phyloP scores from a whole-genome alignment of 2,329 filamentous ascomycete species.

The Stachybotrys chartarum region DNA sequence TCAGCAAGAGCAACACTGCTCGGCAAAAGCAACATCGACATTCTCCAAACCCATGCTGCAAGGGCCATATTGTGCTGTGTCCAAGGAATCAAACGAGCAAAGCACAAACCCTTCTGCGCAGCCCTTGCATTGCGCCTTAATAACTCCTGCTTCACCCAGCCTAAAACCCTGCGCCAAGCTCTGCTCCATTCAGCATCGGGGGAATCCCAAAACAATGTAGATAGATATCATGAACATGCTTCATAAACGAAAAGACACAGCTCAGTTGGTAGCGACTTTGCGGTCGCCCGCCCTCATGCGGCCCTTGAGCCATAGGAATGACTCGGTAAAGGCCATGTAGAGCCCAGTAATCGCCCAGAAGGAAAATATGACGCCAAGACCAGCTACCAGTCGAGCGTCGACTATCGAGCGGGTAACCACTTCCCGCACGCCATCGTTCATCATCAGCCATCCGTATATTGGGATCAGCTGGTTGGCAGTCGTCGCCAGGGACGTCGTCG shows the following conservation, averaged over 20 bases:
- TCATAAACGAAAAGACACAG: background rate
- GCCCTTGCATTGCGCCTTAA: background rate
- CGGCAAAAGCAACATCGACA: background rate
- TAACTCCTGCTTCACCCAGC: background rate
- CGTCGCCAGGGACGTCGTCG: conserved; percentile 4
- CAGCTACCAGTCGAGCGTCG: conserved; percentile 35
- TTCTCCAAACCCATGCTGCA: too few species aligned
- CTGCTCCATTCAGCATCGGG: background rate
- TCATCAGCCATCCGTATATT: conserved; percentile 36
- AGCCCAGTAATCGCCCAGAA: conserved; percentile 42
- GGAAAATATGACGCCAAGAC: conserved; percentile 36
- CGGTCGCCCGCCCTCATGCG: conserved; percentile 20
- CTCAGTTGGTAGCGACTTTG: conserved; percentile 3
- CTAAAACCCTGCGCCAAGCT: background rate
- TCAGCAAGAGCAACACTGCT: background rate
- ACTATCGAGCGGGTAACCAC: conserved; percentile 27
- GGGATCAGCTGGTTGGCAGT: conserved; percentile 26
- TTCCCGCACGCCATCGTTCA: conserved; percentile 31
- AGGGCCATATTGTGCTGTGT: too few species aligned
- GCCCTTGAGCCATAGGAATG: conserved; percentile 30
- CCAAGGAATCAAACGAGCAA: too few species aligned
- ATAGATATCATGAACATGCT: too few species aligned
- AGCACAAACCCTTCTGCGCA: too few species aligned
- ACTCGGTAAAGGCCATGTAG: conserved; percentile 42
- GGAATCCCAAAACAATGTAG: too few species aligned